A percentile compares a stretch with the other conserved stretches of the same genome.
These are phyloP conservation scores for Globisporangium solare DNA, from an alignment of 352 stramenopile species.

Conservation along the genomic window DNA sequence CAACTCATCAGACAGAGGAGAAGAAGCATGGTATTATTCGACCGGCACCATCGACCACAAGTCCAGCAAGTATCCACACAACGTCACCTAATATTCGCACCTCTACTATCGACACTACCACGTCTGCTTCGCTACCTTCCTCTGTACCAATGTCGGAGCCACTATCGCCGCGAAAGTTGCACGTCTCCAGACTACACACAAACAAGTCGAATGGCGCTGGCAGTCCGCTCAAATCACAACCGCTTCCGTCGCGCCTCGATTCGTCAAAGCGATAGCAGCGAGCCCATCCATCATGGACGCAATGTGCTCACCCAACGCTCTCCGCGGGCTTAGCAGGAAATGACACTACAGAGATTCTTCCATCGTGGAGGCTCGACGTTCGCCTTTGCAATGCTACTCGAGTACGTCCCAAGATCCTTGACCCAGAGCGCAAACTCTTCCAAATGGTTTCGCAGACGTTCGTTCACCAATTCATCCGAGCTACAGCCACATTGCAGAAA, in stretches of 20 bases:
- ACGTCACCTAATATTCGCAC: not conserved
- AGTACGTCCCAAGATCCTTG: slow-evolving; percentile 71
- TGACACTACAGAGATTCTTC: slow-evolving; percentile 60
- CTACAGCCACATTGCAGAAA: slow-evolving; percentile 10
- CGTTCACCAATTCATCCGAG: slow-evolving; percentile 30
- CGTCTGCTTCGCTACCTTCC: not conserved
- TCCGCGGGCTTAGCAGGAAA: slow-evolving; percentile 35
- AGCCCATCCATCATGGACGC: too few species aligned
- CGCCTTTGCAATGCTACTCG: slow-evolving; percentile 51
- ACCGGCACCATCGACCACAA: not conserved
- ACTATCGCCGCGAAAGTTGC: slow-evolving; percentile 8
- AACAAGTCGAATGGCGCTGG: too few species aligned
- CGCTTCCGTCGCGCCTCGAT: too few species aligned
- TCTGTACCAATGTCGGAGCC: not conserved
- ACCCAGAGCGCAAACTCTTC: slow-evolving; percentile 78
- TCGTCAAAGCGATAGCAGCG: too few species aligned
- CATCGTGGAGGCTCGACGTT: slow-evolving; percentile 63
- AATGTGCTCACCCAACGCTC: too few species aligned
- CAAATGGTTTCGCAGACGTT: slow-evolving; percentile 48
- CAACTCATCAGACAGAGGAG: not conserved
- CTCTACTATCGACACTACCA: slow-evolving; percentile 4
- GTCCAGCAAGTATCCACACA: not conserved
- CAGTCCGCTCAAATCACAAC: too few species aligned
- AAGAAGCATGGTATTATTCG: not conserved
- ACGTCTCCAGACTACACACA: slow-evolving; percentile 1